Base-by-base conservation (phyloP, 768 basidiomycete species). In the Tricholoma furcatifolium region DNA sequence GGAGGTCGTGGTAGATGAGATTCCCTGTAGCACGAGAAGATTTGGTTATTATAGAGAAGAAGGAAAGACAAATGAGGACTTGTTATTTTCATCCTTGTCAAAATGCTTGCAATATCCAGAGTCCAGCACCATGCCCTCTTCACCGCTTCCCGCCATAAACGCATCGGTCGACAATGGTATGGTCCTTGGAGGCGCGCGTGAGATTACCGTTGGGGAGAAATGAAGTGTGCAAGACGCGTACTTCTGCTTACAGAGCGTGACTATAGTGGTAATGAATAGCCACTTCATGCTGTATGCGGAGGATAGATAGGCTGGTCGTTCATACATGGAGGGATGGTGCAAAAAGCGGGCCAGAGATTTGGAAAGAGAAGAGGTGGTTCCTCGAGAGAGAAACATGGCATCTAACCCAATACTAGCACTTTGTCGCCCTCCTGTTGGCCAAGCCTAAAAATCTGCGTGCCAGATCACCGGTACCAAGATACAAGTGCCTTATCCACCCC, bases 201-300 rank as follows among this genome's bases (percentile, higher is more conserved):
- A 55, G 46, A 20, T 50, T 53, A 10, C 55, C 54, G 53, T 61
- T 58, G 43, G 49, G 40, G 14, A 47, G 55, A 47, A 44, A 54
- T 54, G 69, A 76, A 11, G 72, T 69, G 40, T 86, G 82, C 27
- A 93, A 72, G 23, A 89, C 73, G 11, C 82, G 75, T 3, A 91
- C 74, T 63, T 93, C 89, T 2, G 90, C 91, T 68, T 93, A 91
- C 1, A 94, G 72, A 0, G 92, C 91, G 61, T 93, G 91, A 2
- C n/a, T n/a, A n/a, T n/a, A n/a, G n/a, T n/a, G n/a, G n/a, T n/a
- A n/a, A n/a, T n/a, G n/a, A n/a, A n/a, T n/a, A n/a, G n/a, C n/a
- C n/a, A n/a, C n/a, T n/a, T n/a, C n/a, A n/a, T n/a, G n/a, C n/a
- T n/a, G n/a, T n/a, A n/a, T n/a, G n/a, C n/a, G n/a, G n/a, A n/a